Evolutionary conservation across 2,329 filamentous ascomycete species (phyloP).

Genomic region (Colletotrichum caudatum): DNA sequence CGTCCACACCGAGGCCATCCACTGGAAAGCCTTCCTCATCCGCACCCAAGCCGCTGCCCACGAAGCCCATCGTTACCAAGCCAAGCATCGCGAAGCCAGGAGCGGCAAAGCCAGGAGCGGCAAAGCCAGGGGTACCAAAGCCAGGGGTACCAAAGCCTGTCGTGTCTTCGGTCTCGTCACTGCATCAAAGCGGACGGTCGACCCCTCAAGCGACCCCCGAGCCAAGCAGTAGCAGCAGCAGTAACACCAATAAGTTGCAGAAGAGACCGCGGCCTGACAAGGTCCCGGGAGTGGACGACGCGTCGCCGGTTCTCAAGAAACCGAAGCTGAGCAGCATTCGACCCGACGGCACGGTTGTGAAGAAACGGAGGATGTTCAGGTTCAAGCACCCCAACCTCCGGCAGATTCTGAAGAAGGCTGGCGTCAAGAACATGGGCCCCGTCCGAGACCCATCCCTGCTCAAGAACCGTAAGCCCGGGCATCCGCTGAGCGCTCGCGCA

Average conservation of each 20-base stretch:
- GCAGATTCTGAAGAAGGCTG: conserved; percentile 47
- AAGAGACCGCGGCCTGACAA: conserved; percentile 56
- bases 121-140: conserved; percentile 26
- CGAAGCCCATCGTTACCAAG: conserved; percentile 43
- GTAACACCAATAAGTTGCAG: conserved; percentile 40
- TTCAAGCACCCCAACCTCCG: conserved; percentile 52
- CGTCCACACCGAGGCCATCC: conserved; percentile 15
- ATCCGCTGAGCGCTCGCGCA: conserved; percentile 33
- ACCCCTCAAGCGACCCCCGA: conserved; percentile 33
- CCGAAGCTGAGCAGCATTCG: conserved; percentile 50
- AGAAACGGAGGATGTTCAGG: conserved; percentile 53
- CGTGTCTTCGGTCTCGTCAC: conserved; percentile 12
- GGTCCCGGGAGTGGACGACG: conserved; percentile 50
- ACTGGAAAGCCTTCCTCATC: not conserved
- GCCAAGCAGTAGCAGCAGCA: conserved; percentile 28
- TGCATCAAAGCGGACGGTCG: conserved; percentile 24
- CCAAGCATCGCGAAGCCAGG: conserved; percentile 33
- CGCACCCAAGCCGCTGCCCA: not conserved
- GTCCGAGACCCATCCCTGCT: conserved; percentile 31
- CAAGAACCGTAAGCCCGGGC: conserved; percentile 32
- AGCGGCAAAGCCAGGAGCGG: conserved; percentile 3
- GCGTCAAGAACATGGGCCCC: conserved; percentile 26
- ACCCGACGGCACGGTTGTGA: conserved; percentile 42
- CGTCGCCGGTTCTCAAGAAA: conserved; percentile 53
- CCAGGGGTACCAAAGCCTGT: conserved; percentile 9